Conservation (phyloP, 1,284 basidiomycete species). For the Cutaneotrichosporon sp. region DNA sequence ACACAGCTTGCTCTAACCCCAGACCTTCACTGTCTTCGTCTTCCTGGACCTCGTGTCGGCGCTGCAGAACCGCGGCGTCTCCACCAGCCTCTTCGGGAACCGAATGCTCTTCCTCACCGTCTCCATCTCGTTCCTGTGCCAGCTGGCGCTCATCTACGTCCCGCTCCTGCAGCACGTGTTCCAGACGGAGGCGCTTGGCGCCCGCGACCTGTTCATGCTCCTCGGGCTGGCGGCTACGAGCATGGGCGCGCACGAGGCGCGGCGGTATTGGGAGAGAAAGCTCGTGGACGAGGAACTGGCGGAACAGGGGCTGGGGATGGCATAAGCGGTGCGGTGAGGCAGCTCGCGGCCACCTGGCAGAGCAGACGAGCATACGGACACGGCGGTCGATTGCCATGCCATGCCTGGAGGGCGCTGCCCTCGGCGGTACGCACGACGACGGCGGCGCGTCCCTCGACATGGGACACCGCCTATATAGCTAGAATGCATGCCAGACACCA, state of each 20-base stretch:
- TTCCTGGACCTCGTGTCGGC: constrained; percentile 94
- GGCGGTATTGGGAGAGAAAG: constrained; percentile 70
- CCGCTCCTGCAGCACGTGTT: constrained; percentile 87
- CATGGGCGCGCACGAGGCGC: constrained; percentile 69
- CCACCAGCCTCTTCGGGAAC: constrained; percentile 72
- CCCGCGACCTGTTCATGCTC: constrained; percentile 67
- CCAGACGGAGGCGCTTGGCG: constrained; percentile 76
- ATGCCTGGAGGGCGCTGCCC: too few species aligned
- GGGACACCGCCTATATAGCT: too few species aligned
- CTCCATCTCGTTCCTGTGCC: constrained; percentile 72
- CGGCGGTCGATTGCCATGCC: too few species aligned
- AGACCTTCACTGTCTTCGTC: constrained; percentile 94
- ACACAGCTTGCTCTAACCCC: neutral
- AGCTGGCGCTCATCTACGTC: constrained; percentile 82
- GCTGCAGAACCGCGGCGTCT: constrained; percentile 85
- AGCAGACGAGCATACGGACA: too few species aligned
- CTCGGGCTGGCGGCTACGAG: constrained; percentile 65
- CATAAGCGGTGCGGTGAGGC: neutral
- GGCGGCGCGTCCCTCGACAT: too few species aligned
- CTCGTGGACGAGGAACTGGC: constrained; percentile 36
- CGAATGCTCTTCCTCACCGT: constrained; percentile 84
- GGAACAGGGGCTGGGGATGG: constrained; percentile 1
- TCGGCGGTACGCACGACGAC: too few species aligned
- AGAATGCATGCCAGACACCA: too few species aligned
- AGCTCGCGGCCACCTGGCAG: too few species aligned